These are phyloP conservation scores for Talaromyces sp. DNA, from an alignment of 2,329 filamentous ascomycete species.

Conservation along the genomic window DNA sequence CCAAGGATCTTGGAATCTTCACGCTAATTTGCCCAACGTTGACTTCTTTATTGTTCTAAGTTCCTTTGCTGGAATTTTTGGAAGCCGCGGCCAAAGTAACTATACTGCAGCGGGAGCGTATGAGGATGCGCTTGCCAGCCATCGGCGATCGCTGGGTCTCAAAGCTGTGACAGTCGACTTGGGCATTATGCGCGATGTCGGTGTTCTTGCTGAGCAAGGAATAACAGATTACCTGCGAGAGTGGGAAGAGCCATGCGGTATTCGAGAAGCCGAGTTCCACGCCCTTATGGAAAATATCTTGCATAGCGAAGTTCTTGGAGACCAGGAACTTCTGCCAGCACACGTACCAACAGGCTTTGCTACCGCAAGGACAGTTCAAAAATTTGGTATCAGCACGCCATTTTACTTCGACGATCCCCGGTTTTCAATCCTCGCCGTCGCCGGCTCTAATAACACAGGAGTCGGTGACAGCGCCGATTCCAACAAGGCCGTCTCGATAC, in stretches of 20 bases:
- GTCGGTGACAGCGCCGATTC: not conserved
- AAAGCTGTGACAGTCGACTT: conserved; percentile 26
- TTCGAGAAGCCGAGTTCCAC: conserved; percentile 5
- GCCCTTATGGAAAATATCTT: not conserved
- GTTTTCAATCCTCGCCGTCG: not conserved
- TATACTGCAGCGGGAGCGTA: conserved; percentile 25
- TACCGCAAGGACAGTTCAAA: not conserved
- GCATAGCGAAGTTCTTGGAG: not conserved
- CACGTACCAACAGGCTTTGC: not conserved
- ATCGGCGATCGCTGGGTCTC: conserved; percentile 22
- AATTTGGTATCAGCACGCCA: not conserved
- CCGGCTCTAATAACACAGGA: not conserved
- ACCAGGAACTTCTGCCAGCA: not conserved
- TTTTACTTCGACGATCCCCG: conserved; percentile 3
- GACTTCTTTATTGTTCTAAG: conserved; percentile 27
- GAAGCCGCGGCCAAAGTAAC: conserved; percentile 23
- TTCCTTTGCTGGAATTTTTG: conserved; percentile 24
- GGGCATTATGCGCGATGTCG: conserved; percentile 14
- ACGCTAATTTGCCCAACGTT: conserved; percentile 3
- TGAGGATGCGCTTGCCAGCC: conserved; percentile 23
- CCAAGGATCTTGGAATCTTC: conserved; percentile 6
- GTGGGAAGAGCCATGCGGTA: conserved; percentile 3
- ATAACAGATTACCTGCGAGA: not conserved
- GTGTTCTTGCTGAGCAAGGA: conserved; percentile 11
- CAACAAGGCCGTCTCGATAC: not conserved